Evolutionary conservation across 257 asterid species (phyloP), one percentile per base, ranked within the genome.

Genomic region (Fraxinus pennsylvanica): DNA sequence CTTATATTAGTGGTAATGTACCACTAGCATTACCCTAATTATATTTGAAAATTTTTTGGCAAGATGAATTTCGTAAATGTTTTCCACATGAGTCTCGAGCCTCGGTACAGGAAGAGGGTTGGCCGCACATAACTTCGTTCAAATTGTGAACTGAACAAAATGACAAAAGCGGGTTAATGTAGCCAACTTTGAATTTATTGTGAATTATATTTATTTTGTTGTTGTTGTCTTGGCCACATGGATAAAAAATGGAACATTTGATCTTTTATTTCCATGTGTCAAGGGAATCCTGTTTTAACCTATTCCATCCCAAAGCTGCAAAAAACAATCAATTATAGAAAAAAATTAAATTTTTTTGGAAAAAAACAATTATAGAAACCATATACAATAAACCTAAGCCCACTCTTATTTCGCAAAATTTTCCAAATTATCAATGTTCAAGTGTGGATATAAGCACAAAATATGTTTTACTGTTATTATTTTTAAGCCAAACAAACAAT

Each of bases 221-320:
- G 50, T 1, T 41, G 50, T 41, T 41, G 50, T 41, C 2, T 9
- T 0, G 15, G 50, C 50, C 3, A 41, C 15, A 41, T 41, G 52
- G 32, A 78, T 41, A 50, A 75, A 79, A 78, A 78, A 13, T 7
- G 68, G 69, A 70, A 77, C 59, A 52, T 22, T 22, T 30, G 59
- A 36, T 17, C 75, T 19, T 63, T 70, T 15, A 5, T 54, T 39
- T 74, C 57, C 50, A 41, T 65, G 9, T 9, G 54, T 19, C 27
- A 4, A 54, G 15, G 22, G 29, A 52, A 76, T 41, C 50, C 3
- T 30, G 3, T 29, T 71, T 27, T 47, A 47, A 41, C 67, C 38
- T 68, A 65, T 27, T 43, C 22, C 50, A 41, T 41, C 50, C 10
- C 50, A 41, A 79, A 82, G 13, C 75, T 27, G 9, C 29, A 29